Conservation (phyloP, 495 filamentous ascomycete species). For the Trichoderma virens region DNA sequence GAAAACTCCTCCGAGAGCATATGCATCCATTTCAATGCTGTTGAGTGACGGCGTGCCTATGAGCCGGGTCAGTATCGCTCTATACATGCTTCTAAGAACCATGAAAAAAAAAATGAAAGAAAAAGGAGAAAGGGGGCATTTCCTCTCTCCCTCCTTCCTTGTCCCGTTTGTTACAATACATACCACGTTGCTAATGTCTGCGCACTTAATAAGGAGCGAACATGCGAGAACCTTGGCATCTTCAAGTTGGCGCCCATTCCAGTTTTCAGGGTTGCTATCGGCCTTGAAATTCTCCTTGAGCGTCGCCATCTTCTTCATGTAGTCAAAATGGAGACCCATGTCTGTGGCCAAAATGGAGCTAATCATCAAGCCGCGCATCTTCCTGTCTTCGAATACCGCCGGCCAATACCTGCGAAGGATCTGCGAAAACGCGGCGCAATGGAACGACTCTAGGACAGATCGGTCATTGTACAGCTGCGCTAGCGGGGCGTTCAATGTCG, state of each 20-base stretch:
- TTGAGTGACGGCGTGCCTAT: slow-evolving; percentile 72
- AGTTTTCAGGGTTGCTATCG: slow-evolving; percentile 54
- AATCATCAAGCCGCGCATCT: slow-evolving; percentile 84
- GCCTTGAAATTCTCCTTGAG: slow-evolving; percentile 68
- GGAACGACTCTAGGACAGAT: slow-evolving; percentile 94
- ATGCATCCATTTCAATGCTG: slow-evolving; percentile 79
- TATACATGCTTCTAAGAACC: neutral
- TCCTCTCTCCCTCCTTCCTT: neutral
- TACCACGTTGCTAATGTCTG: slow-evolving; percentile 97
- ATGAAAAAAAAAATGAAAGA: too few species aligned
- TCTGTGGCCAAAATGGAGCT: slow-evolving; percentile 93
- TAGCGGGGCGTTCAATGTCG: slow-evolving; percentile 85
- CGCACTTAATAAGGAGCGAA: slow-evolving; percentile 91
- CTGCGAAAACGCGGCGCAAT: slow-evolving; percentile 94
- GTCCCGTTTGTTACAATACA: slow-evolving; percentile 20
- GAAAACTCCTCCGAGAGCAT: slow-evolving; percentile 91
- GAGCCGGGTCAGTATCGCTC: slow-evolving; percentile 7
- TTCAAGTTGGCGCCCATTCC: slow-evolving; percentile 60
- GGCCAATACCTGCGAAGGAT: slow-evolving; percentile 93
- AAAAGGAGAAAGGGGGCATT: too few species aligned
- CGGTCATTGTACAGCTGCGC: slow-evolving; percentile 98
- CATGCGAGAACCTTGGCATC: slow-evolving; percentile 73
- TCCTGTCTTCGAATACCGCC: slow-evolving; percentile 59
- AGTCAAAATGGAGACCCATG: slow-evolving; percentile 94
- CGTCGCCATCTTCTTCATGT: slow-evolving; percentile 75